These are phyloP conservation scores for Groenewaldozyma tartarivorans DNA, from an alignment of 805 yeast species.

Conservation along the genomic window DNA sequence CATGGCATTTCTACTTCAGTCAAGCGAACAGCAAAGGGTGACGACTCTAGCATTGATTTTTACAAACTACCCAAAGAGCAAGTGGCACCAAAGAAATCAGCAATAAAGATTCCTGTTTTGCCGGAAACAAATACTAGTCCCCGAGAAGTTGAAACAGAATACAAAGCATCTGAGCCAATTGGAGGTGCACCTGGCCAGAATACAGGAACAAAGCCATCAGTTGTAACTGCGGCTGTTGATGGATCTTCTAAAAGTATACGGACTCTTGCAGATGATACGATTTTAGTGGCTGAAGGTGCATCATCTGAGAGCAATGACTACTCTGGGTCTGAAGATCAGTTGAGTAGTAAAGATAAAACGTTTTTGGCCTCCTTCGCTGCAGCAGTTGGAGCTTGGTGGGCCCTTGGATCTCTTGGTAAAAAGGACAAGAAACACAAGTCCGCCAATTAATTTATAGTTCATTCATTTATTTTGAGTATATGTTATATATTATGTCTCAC, in stretches of 20 bases:
- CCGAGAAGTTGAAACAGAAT: slow-evolving; percentile 8
- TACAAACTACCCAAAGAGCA: slow-evolving; percentile 27
- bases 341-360: slow-evolving; percentile 25
- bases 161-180: slow-evolving; percentile 11
- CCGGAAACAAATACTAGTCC: slow-evolving; percentile 18
- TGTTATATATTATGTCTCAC: too few relatives aligned
- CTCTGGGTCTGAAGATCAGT: slow-evolving; percentile 7
- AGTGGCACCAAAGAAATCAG: slow-evolving; percentile 9
- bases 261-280: slow-evolving; percentile 21
- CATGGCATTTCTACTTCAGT: slow-evolving; percentile 11
- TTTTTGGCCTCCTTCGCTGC: slow-evolving; percentile 25
- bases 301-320: slow-evolving; percentile 10
- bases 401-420: slow-evolving; percentile 18
- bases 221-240: slow-evolving; percentile 13
- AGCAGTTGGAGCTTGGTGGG: slow-evolving; percentile 30
- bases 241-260: slow-evolving; percentile 15
- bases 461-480: too few relatives aligned
- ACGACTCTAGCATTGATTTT: slow-evolving; percentile 29
- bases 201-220: slow-evolving; percentile 18
- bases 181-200: slow-evolving; percentile 17
- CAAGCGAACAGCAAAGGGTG: slow-evolving; percentile 23
- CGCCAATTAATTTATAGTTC: too few relatives aligned
- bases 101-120: slow-evolving; percentile 24
- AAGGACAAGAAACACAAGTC: slow-evolving; percentile 7
- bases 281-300: slow-evolving; percentile 8